Percentiles rank a stretch among this genome's conserved stretches.
Evolutionary conservation across 2,329 filamentous ascomycete genomes (phyloP).

Genomic region (Fusarium sp.): DNA sequence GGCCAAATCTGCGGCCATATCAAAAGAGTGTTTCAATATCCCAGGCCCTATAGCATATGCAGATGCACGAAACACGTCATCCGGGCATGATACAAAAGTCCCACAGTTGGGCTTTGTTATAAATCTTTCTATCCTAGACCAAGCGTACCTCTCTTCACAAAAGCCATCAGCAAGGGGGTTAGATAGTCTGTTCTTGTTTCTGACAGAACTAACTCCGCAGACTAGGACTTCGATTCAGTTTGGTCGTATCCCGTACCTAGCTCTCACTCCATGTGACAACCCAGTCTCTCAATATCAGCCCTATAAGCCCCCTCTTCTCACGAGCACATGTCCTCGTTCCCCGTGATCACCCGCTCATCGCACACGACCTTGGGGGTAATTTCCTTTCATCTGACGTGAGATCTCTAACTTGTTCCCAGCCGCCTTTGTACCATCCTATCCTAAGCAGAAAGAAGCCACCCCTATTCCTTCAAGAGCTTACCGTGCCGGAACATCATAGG

Average conservation of each 20-base stretch:
- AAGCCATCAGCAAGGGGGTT: background rate
- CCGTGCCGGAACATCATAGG: slow-evolving; percentile 9
- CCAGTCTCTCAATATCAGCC: slow-evolving; percentile 22
- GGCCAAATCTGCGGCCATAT: slow-evolving; percentile 3
- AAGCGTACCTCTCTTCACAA: background rate
- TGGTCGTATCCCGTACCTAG: slow-evolving; percentile 8
- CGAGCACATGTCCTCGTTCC: background rate
- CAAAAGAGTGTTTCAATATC: background rate
- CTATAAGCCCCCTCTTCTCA: slow-evolving; percentile 9
- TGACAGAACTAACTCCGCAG: background rate
- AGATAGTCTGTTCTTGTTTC: background rate
- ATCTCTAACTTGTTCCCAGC: slow-evolving; percentile 33
- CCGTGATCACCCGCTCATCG: slow-evolving; percentile 33
- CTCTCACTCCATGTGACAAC: background rate
- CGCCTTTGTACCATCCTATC: background rate
- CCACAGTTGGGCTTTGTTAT: background rate
- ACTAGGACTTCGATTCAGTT: background rate
- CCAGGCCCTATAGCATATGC: background rate
- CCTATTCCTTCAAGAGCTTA: slow-evolving; percentile 1
- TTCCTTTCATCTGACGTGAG: slow-evolving; percentile 39
- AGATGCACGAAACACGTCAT: slow-evolving; percentile 14
- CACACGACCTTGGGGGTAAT: slow-evolving; percentile 1
- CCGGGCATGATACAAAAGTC: slow-evolving; percentile 19
- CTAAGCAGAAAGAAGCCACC: background rate
- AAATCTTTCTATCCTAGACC: background rate